These are phyloP conservation scores for Sporothrix inflata DNA, from an alignment of 2,329 filamentous ascomycete species.

Conservation along the genomic window DNA sequence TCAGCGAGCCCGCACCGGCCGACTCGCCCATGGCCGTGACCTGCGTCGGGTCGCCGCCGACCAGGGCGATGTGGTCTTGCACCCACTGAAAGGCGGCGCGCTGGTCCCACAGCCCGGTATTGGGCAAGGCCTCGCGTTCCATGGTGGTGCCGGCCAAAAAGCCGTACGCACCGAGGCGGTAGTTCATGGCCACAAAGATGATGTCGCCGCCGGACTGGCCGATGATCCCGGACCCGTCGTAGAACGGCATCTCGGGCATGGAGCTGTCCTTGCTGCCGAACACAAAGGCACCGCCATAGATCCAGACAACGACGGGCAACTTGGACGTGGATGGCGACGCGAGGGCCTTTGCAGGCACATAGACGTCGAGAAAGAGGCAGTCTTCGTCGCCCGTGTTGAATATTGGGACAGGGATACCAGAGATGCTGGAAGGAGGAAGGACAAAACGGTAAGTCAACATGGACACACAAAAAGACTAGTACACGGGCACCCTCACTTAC, in stretches of 20 bases:
- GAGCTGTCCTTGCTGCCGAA: constrained; percentile 47
- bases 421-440: constrained; percentile 36
- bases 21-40: constrained; percentile 57
- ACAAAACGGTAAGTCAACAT: background rate
- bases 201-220: constrained; percentile 43
- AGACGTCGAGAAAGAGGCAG: constrained; percentile 56
- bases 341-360: constrained; percentile 49
- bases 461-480: background rate
- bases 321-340: constrained; percentile 39
- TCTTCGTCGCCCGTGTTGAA: constrained; percentile 46
- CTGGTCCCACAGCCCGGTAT: constrained; percentile 50
- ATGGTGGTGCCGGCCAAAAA: constrained; percentile 52
- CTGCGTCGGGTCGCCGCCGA: constrained; percentile 51
- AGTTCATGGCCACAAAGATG: constrained; percentile 54
- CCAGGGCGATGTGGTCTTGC: constrained; percentile 48
- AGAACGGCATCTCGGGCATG: constrained; percentile 43
- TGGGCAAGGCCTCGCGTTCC: constrained; percentile 47
- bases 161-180: constrained; percentile 53
- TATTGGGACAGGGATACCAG: constrained; percentile 40
- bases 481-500: constrained; percentile 31
- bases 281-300: constrained; percentile 52
- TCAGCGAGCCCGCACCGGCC: constrained; percentile 54
- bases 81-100: constrained; percentile 54
- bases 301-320: constrained; percentile 51
- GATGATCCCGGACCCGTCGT: constrained; percentile 45